These are phyloP conservation scores for Hericium coralloides DNA, from an alignment of 768 basidiomycete species.

Conservation along the genomic window DNA sequence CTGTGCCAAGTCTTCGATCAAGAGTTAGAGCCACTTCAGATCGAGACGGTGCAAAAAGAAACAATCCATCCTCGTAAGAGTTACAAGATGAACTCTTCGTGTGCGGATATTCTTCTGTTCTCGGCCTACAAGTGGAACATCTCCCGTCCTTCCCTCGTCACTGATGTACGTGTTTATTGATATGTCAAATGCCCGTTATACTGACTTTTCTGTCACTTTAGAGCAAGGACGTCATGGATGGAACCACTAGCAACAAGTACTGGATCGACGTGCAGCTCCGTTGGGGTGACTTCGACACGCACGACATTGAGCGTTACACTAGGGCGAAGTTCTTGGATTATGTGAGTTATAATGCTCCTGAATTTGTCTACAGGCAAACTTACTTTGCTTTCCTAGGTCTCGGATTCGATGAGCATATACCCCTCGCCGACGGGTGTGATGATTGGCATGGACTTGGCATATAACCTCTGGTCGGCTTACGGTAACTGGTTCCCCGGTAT, in stretches of 20 bases:
- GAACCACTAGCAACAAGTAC: slow-evolving; percentile 97
- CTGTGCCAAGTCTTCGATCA: slow-evolving; percentile 99
- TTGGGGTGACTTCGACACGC: slow-evolving; percentile 98
- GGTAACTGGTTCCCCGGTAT: slow-evolving; percentile 99
- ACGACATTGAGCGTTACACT: slow-evolving; percentile 98
- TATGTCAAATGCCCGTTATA: not conserved
- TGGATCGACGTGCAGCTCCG: slow-evolving; percentile 95
- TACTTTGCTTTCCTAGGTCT: slow-evolving; percentile 41
- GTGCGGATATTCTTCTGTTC: slow-evolving; percentile 96
- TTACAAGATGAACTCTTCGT: slow-evolving; percentile 99
- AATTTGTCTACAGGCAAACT: not conserved
- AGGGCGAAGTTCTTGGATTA: slow-evolving; percentile 99
- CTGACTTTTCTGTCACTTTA: slow-evolving; percentile 21
- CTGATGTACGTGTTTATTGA: slow-evolving; percentile 54
- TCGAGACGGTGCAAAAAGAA: slow-evolving; percentile 99
- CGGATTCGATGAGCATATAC: slow-evolving; percentile 98
- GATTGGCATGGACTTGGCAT: slow-evolving; percentile 97
- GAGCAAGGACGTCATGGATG: slow-evolving; percentile 93
- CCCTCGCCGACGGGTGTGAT: slow-evolving; percentile 98
- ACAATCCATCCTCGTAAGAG: slow-evolving; percentile 99
- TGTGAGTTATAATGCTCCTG: slow-evolving; percentile 31
- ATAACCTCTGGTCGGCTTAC: slow-evolving; percentile 97
- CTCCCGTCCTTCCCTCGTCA: slow-evolving; percentile 88
- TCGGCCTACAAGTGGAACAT: slow-evolving; percentile 99
- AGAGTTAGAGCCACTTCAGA: slow-evolving; percentile 94